Evolutionary conservation across 345 rosid genomes (phyloP).

Genomic region (Toxicodendron radicans): DNA sequence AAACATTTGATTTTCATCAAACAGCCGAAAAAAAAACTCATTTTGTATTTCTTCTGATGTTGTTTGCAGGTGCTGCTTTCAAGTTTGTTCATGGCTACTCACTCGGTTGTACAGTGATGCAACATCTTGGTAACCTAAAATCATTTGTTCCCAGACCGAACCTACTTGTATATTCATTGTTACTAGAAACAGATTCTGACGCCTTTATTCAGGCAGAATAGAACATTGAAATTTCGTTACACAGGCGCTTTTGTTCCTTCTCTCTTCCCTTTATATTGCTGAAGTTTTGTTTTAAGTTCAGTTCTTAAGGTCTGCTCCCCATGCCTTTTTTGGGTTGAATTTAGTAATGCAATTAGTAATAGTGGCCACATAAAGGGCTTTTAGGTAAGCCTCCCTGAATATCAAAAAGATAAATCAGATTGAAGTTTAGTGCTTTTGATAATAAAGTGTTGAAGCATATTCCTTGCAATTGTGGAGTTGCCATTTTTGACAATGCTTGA

Average conservation of each 20-base stretch:
- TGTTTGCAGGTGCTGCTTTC: constrained; percentile 35
- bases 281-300: background rate
- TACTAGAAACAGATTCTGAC: constrained; percentile 14
- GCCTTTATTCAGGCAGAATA: constrained; percentile 15
- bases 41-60: background rate
- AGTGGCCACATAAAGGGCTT: too few relatives aligned
- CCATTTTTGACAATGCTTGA: too few relatives aligned
- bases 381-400: too few relatives aligned
- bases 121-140: constrained; percentile 15
- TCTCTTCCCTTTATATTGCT: too few relatives aligned
- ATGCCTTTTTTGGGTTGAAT: too few relatives aligned
- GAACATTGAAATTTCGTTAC: constrained; percentile 12
- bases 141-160: constrained; percentile 25
- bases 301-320: background rate
- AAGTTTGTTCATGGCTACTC: constrained; percentile 21
- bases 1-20: background rate
- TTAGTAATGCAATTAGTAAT: too few relatives aligned
- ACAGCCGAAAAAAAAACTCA: background rate
- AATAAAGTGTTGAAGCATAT: too few relatives aligned
- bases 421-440: too few relatives aligned
- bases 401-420: too few relatives aligned
- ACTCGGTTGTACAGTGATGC: constrained; percentile 37
- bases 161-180: constrained; percentile 33
- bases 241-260: background rate
- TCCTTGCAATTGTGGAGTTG: too few relatives aligned